Conservation (phyloP, 106 monocot species). For the Dendrobium chrysotoxum region DNA sequence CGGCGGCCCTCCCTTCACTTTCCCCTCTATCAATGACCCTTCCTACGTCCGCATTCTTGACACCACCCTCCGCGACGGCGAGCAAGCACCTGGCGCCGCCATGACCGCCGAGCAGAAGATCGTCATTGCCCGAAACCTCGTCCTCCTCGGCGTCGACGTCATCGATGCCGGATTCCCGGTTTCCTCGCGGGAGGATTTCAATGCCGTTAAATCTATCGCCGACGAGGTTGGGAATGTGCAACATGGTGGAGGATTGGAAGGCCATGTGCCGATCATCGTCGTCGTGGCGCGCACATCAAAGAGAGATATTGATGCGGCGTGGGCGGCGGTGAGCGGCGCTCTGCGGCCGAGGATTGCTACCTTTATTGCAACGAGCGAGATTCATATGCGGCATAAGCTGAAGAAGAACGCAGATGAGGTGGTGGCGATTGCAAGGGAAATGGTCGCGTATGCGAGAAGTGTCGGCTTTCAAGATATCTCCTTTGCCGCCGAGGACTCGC, state of each 20-base stretch:
- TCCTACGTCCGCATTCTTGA: slow-evolving; percentile 28
- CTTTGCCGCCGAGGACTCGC: slow-evolving; percentile 51
- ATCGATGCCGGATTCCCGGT: slow-evolving; percentile 60
- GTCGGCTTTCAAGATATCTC: slow-evolving; percentile 41
- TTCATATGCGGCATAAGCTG: slow-evolving; percentile 53
- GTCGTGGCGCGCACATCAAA: slow-evolving; percentile 31
- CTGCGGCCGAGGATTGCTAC: slow-evolving; percentile 27
- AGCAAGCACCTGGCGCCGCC: slow-evolving; percentile 58
- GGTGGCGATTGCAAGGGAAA: slow-evolving; percentile 35
- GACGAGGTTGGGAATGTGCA: slow-evolving; percentile 32
- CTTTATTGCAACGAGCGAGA: slow-evolving; percentile 54
- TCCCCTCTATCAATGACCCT: slow-evolving; percentile 38
- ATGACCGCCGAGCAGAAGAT: slow-evolving; percentile 55
- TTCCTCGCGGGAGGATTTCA: slow-evolving; percentile 43
- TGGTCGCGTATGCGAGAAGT: slow-evolving; percentile 50
- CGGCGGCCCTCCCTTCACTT: slow-evolving; percentile 27
- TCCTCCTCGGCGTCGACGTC: slow-evolving; percentile 49
- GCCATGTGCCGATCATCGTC: slow-evolving; percentile 40
- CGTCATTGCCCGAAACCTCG: slow-evolving; percentile 40
- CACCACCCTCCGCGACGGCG: slow-evolving; percentile 5
- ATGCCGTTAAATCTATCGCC: slow-evolving; percentile 38
- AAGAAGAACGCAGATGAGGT: slow-evolving; percentile 55
- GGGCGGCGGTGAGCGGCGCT: slow-evolving; percentile 47
- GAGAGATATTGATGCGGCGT: slow-evolving; percentile 40
- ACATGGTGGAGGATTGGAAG: not conserved